Evolutionary conservation across 2,329 filamentous ascomycete species (phyloP), one percentile per base, ranked within the genome.

Genomic region (Trichoderma pleuroti): DNA sequence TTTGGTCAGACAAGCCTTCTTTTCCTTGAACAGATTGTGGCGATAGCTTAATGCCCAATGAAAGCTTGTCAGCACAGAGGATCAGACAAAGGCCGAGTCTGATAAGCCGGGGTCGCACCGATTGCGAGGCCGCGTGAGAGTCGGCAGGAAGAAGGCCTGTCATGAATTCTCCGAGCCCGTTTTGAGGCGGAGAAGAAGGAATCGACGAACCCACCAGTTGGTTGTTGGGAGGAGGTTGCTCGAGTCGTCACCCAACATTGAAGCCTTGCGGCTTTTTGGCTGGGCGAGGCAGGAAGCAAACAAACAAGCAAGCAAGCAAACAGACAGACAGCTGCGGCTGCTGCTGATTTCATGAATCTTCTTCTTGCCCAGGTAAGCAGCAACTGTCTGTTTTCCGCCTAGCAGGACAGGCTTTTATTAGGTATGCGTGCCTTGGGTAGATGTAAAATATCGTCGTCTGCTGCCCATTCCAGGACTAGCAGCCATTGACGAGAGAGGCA

Each of bases 1-100:
- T 60, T 68, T 26, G 52, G 54, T 60, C 54, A 68, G 39, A 28
- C 65, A 59, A 67, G 54, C 36, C 59, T 62, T 42, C 14, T 32
- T 54, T 59, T 12, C 16, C 34, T n/a, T 30, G 30, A 26, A 11
- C 42, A 36, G 34, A 56, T 16, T 26, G 30, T 24, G 62, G 46
- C 30, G 26, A 30, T 57, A 28, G 52, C 52, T 39, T 39, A 28
- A 39, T 26, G 59, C 34, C 28, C 46, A 52, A 39, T 18, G 63
- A 24, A 56, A 52, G 21, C 21, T 4, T 52, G n/a, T 39, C 28
- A 66, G 49, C 49, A 21, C 63, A 3, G 49, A 65, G 49, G 42
- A 42, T 62, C 59, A 28, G 32, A 30, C 42, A 28, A 39, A 36
- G 63, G 10, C 24, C 21, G 16, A n/a, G 59, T 42, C 34, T 62